Base-by-base conservation (phyloP, 805 yeast genomes). In the Saccharomycopsis microspora region DNA sequence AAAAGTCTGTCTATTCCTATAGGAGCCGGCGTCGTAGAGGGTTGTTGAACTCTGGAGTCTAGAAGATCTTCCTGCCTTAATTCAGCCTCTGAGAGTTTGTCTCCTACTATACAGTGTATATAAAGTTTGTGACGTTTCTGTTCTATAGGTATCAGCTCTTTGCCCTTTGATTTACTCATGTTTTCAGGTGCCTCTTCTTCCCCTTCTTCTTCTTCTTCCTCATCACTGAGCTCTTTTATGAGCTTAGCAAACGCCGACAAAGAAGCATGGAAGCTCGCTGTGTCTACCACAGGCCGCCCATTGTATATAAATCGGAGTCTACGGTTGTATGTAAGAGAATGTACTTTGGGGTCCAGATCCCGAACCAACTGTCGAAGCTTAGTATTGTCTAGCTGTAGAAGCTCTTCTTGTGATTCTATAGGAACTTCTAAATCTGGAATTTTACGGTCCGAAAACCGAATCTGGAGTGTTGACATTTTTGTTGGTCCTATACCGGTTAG, bases 1-100 rank as follows among this genome's bases (percentile, higher is more conserved):
- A 88, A 69, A 45, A 89, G 67, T 39, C 96, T 65, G 61, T 89
- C 96, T 61, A 89, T 86, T 2, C 97, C 96, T 10, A 80, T 74
- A 3, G 82, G 80, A 9, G 86, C 88, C 1, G 85, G 86, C 1
- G 71, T 60, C 0, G 84, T 78, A 3, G 75, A 62, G 5, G 43
- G 46, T 7, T 28, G 30, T 7, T n/a, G 19, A 43, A 66, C 65
- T 19, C 78, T 83, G 45, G 65, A 65, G 51, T 80, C 84, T 36
- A 71, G 52, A 47, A 69, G 70, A 39, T 67, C 71, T 54, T 82
- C 88, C 41, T 72, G 60, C 1, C 62, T 65, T 32, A 82, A 61
- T 56, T 80, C 82, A 7, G 64, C 68, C 0, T 64, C 60, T 0
- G 73, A 65, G 41, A 82, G 58, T 19, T 67, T 70, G 35, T 78